phyloP scores from a whole-genome alignment of 2,329 filamentous ascomycete genomes.

The Fusarium floridanum region DNA sequence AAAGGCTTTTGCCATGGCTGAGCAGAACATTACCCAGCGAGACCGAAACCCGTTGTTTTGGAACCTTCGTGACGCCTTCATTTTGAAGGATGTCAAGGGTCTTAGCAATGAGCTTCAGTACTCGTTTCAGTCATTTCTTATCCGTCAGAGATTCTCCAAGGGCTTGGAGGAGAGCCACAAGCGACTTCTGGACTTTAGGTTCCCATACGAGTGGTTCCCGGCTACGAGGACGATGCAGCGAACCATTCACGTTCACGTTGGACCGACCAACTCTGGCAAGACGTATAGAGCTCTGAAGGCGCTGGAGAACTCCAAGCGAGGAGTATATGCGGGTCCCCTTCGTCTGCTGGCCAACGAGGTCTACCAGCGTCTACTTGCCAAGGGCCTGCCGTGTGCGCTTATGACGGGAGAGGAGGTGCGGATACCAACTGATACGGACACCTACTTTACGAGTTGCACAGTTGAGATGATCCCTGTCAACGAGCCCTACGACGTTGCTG shows the following conservation, averaged over 20 bases:
- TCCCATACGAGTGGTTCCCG: slow-evolving; percentile 93
- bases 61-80: slow-evolving; percentile 71
- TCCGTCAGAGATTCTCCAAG: slow-evolving; percentile 68
- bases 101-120: slow-evolving; percentile 73
- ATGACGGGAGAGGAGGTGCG: slow-evolving; percentile 93
- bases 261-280: slow-evolving; percentile 97
- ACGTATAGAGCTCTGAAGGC: slow-evolving; percentile 93
- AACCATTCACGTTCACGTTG: slow-evolving; percentile 91
- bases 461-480: slow-evolving; percentile 85
- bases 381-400: slow-evolving; percentile 81
- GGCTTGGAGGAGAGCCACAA: slow-evolving; percentile 70
- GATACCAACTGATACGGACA: slow-evolving; percentile 69
- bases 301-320: slow-evolving; percentile 79
- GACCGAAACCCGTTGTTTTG: slow-evolving; percentile 68
- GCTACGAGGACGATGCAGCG: slow-evolving; percentile 83
- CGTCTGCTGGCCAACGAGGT: slow-evolving; percentile 93
- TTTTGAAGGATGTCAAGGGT: slow-evolving; percentile 63
- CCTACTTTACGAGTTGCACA: slow-evolving; percentile 83
- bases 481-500: slow-evolving; percentile 81
- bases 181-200: slow-evolving; percentile 84
- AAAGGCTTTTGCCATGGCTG: slow-evolving; percentile 60
- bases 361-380: slow-evolving; percentile 86
- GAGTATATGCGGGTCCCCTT: slow-evolving; percentile 92
- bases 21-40: slow-evolving; percentile 53
- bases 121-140: slow-evolving; percentile 75